phyloP scores from a whole-genome alignment of 164 flowering plant species.

The Akebia trifoliata region DNA sequence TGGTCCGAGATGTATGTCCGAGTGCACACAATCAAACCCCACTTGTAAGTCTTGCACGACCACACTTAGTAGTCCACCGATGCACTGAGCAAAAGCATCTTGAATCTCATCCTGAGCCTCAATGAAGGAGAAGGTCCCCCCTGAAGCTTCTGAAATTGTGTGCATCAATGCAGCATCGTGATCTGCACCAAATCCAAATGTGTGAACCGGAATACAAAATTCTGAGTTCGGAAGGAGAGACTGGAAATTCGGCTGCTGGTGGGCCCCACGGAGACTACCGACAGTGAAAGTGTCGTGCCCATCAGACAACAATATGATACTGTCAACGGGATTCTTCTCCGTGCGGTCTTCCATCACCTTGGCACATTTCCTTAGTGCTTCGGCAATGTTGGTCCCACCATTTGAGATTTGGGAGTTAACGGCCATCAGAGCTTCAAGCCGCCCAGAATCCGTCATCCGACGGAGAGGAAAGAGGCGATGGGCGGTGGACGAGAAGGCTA shows the following conservation, averaged over 20 bases:
- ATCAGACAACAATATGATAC: slow-evolving; percentile 84
- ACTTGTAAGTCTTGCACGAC: slow-evolving; percentile 70
- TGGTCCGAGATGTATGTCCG: slow-evolving; percentile 37
- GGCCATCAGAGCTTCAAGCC: slow-evolving; percentile 72
- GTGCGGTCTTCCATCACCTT: slow-evolving; percentile 69
- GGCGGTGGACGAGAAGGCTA: slow-evolving; percentile 88
- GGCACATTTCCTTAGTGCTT: slow-evolving; percentile 75
- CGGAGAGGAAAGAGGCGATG: slow-evolving; percentile 81
- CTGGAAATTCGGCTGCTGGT: slow-evolving; percentile 32
- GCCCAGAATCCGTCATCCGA: slow-evolving; percentile 75
- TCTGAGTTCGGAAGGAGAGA: slow-evolving; percentile 53
- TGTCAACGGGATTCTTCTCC: slow-evolving; percentile 69
- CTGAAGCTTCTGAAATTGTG: slow-evolving; percentile 74
- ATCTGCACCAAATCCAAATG: slow-evolving; percentile 92
- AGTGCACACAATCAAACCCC: slow-evolving; percentile 46
- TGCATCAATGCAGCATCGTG: slow-evolving; percentile 93
- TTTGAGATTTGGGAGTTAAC: slow-evolving; percentile 63
- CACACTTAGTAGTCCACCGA: slow-evolving; percentile 90
- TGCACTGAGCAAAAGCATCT: slow-evolving; percentile 98
- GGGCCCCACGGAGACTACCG: slow-evolving; percentile 26
- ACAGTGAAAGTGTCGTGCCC: slow-evolving; percentile 84
- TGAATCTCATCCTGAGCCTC: slow-evolving; percentile 83
- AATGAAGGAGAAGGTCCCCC: slow-evolving; percentile 97
- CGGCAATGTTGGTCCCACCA: slow-evolving; percentile 95
- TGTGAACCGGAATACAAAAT: slow-evolving; percentile 70